A percentile compares a stretch with the other conserved stretches of the same genome.
These are phyloP conservation scores for Musa schizocarpa DNA, from an alignment of 176 grass and related monocot genomes.

Conservation along the genomic window DNA sequence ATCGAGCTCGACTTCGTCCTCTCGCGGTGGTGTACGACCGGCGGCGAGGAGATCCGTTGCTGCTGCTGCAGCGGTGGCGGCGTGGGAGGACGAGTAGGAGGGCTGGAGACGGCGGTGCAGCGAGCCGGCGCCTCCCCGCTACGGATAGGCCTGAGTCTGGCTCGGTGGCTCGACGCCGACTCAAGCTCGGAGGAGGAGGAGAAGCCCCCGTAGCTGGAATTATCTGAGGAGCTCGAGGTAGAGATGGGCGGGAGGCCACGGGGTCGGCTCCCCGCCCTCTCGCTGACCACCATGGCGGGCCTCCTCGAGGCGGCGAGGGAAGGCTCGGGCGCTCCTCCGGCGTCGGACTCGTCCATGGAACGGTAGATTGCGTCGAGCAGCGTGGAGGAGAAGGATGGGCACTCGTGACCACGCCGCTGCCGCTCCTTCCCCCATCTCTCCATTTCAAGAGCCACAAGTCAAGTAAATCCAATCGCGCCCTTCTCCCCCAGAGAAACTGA, in stretches of 20 bases:
- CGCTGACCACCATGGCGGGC: not conserved
- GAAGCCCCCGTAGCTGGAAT: constrained; percentile 10
- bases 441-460: not conserved
- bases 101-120: constrained; percentile 7
- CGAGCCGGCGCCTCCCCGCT: constrained; percentile 4
- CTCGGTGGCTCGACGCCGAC: constrained; percentile 27
- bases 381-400: constrained; percentile 69
- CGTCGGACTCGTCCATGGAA: constrained; percentile 38
- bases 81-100: not conserved
- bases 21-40: not conserved
- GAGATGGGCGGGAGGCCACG: not conserved
- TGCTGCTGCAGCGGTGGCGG: not conserved
- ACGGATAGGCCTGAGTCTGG: constrained; percentile 40
- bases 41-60: not conserved
- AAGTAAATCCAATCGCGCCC: not conserved
- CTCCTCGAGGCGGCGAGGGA: not conserved
- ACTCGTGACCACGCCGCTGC: constrained; percentile 18
- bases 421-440: not conserved
- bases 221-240: constrained; percentile 5
- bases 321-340: constrained; percentile 5
- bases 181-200: constrained; percentile 30
- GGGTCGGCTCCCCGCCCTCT: constrained; percentile 8
- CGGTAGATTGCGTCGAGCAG: constrained; percentile 83
- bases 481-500: not conserved
- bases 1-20: constrained; percentile 8